Conservation (phyloP, 1,139 yeast species). For the Oligophagozyma castellii region DNA sequence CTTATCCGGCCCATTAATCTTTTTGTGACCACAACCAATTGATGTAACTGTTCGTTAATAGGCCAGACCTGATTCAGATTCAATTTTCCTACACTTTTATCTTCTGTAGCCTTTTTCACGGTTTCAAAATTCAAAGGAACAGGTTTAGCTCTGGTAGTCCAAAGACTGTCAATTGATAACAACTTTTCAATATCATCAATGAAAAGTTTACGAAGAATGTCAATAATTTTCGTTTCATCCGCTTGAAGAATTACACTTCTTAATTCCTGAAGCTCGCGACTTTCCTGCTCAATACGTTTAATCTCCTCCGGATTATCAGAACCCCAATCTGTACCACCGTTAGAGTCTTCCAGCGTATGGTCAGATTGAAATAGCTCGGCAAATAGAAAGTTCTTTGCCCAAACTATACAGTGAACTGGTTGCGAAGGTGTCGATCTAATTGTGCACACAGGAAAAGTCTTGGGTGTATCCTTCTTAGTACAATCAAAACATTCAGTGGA, state of each 20-base stretch:
- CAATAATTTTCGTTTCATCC: constrained; percentile 12
- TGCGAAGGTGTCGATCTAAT: constrained; percentile 93
- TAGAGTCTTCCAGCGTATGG: constrained; percentile 26
- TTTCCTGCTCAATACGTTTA: constrained; percentile 53
- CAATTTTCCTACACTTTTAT: constrained; percentile 6
- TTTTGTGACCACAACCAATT: constrained; percentile 38
- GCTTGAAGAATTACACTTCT: constrained; percentile 33
- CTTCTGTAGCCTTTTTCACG: constrained; percentile 2
- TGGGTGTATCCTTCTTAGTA: constrained; percentile 73
- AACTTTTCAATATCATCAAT: constrained; percentile 63
- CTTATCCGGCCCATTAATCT: constrained; percentile 40
- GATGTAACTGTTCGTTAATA: constrained; percentile 46
- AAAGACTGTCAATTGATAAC: constrained; percentile 55
- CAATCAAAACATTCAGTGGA: constrained; percentile 90
- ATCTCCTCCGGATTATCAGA: constrained; percentile 56
- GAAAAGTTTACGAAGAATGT: constrained; percentile 44
- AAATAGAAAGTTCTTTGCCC: constrained; percentile 91
- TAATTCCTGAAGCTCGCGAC: constrained; percentile 60
- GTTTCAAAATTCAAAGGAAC: constrained; percentile 33
- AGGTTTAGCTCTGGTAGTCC: constrained; percentile 65
- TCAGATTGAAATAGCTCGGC: constrained; percentile 54
- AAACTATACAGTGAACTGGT: constrained; percentile 91
- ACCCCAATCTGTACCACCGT: constrained; percentile 34
- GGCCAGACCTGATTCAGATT: constrained; percentile 35
- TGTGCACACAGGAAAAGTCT: constrained; percentile 89